Percentiles rank a stretch among this genome's conserved stretches.
Evolutionary conservation across 1,284 basidiomycete genomes (phyloP).

Genomic region (Trametes polyzona): DNA sequence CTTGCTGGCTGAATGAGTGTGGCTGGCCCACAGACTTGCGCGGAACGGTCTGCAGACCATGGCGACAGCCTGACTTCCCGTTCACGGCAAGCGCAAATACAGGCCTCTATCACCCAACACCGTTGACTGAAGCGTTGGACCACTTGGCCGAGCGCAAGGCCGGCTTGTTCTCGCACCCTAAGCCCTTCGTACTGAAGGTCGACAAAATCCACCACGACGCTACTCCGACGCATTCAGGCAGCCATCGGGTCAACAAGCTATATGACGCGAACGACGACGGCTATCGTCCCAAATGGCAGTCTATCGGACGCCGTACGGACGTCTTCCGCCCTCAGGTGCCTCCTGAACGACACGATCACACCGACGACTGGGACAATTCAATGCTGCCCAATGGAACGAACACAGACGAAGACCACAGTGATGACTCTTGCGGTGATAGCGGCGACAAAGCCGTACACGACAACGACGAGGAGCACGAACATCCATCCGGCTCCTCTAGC

Average conservation of each 20-base stretch:
- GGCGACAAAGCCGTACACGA: not conserved
- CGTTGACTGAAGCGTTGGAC: constrained; percentile 37
- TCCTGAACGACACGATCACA: too few species aligned
- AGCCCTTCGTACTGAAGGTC: constrained; percentile 31
- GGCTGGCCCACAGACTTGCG: constrained; percentile 49
- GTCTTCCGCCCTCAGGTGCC: constrained; percentile 16
- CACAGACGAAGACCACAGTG: too few species aligned
- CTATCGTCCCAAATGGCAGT: not conserved
- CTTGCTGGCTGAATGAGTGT: not conserved
- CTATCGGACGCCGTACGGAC: constrained; percentile 5
- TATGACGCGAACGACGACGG: not conserved
- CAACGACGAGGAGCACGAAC: too few species aligned
- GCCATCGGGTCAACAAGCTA: not conserved
- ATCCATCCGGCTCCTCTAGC: not conserved
- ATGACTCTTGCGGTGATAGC: not conserved
- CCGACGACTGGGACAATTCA: too few species aligned
- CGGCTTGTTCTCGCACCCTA: constrained; percentile 25
- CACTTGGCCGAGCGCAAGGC: constrained; percentile 13
- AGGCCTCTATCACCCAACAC: constrained; percentile 29
- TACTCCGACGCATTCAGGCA: not conserved
- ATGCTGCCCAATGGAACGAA: too few species aligned
- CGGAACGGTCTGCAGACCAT: constrained; percentile 47
- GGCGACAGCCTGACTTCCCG: constrained; percentile 15
- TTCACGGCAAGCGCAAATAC: constrained; percentile 28
- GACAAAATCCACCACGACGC: constrained; percentile 21